Percentiles rank a stretch among this genome's conserved stretches.
These are phyloP conservation scores for Fistulinella prunicolor DNA, from an alignment of 768 basidiomycete species.

Conservation along the genomic window DNA sequence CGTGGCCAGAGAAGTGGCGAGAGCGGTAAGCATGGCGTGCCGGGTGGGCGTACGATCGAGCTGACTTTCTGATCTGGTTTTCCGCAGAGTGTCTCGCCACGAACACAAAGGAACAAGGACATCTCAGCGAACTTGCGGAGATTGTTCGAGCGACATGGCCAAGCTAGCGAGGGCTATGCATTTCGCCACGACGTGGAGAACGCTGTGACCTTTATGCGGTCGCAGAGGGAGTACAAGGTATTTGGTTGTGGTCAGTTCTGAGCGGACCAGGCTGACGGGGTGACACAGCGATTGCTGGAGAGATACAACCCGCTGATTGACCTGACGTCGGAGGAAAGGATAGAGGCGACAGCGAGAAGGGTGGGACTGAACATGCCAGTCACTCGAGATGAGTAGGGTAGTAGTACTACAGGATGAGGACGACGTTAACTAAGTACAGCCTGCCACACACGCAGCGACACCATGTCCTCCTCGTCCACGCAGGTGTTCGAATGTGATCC, in stretches of 20 bases:
- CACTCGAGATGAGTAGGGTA: constrained; percentile 21
- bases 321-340: constrained; percentile 73
- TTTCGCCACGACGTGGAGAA: constrained; percentile 55
- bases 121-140: constrained; percentile 53
- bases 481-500: constrained; percentile 62
- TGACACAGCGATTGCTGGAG: constrained; percentile 64
- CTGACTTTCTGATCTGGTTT: not conserved
- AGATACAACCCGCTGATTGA: constrained; percentile 86
- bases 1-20: constrained; percentile 30
- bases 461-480: constrained; percentile 22
- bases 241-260: constrained; percentile 14
- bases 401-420: too few relatives aligned
- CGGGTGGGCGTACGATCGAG: not conserved
- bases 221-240: constrained; percentile 78
- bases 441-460: not conserved
- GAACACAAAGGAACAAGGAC: constrained; percentile 36
- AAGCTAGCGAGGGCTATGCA: constrained; percentile 14
- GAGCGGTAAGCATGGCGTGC: constrained; percentile 15
- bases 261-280: not conserved
- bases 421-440: too few relatives aligned
- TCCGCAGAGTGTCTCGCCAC: constrained; percentile 37
- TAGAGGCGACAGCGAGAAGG: constrained; percentile 79
- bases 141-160: constrained; percentile 52
- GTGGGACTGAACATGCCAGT: constrained; percentile 87
- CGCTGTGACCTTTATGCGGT: constrained; percentile 61